Evolutionary conservation across 192 early-diverging fungal genomes (phyloP), one percentile per base, ranked within the genome.

Genomic region (Phycomyces nitens): DNA sequence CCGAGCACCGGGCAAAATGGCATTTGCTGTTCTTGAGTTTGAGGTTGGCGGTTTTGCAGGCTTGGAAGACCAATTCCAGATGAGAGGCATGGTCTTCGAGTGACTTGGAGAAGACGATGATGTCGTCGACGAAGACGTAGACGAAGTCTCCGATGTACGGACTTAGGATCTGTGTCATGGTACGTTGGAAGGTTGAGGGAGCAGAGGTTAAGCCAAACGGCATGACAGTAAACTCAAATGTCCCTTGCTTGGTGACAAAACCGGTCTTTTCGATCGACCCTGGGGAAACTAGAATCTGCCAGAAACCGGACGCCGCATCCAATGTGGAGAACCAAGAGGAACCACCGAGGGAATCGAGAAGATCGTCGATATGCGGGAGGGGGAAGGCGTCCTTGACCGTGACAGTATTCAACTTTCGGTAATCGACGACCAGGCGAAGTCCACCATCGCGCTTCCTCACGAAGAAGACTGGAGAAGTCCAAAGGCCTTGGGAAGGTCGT

Each of bases 201-300:
- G 80, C 82, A 56, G 87, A 89, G 24, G 76, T 77, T 0, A 92
- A 59, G 0, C 86, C 89, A 62, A 87, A 86, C 1, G 84, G 86
- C 62, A 91, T 69, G 6, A 88, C 82, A 0, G 62, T 26, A 44
- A 77, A 88, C 56, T 88, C 69, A 47, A 66, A 91, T 3, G 65
- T 75, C 0, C 77, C 71, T 23, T 70, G 70, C 0, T 43, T 11
- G 0, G 77, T 81, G 0, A 53, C 26, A 44, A 83, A 83, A 29
- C 29, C 60, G 0, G 60, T 70, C 7, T 74, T 66, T 8, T 34
- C 7, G 29, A 34, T 34, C 7, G 29, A 34, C 29, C 15, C 53
- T 2, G 21, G 11, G 2, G 15, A 4, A 15, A 65, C 41, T 1
- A 11, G n/a, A 12, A 65, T 44, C 42, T 74, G 66, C 44, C 53